Evolutionary conservation across 2,329 filamentous ascomycete species (phyloP).

Genomic region (Colletotrichum sp.): DNA sequence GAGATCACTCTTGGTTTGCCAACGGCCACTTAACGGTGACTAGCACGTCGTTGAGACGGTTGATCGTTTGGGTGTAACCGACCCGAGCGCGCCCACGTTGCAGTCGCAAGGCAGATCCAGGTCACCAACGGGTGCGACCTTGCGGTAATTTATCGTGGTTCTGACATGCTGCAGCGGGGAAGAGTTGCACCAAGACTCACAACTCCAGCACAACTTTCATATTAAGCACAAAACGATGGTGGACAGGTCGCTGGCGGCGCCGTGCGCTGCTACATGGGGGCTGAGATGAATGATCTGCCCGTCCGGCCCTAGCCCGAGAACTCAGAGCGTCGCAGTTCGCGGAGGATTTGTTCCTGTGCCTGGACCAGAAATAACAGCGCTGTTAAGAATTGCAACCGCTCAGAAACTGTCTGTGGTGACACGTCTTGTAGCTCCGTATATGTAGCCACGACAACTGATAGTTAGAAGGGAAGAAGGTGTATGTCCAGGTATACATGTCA

Average conservation of each 20-base stretch:
- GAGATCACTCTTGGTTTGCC: background rate
- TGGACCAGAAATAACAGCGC: background rate
- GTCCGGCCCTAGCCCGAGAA: slow-evolving; percentile 7
- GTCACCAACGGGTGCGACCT: background rate
- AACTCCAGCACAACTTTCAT: background rate
- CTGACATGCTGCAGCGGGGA: background rate
- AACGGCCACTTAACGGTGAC: background rate
- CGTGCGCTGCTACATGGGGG: background rate
- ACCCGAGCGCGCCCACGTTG: background rate
- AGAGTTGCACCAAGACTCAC: background rate
- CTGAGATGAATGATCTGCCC: background rate
- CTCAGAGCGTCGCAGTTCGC: slow-evolving; percentile 6
- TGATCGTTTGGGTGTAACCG: background rate
- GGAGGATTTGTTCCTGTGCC: background rate
- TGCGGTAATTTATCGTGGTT: background rate
- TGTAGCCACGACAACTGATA: background rate
- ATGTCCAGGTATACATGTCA: background rate
- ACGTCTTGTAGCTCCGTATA: background rate
- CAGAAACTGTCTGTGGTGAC: background rate
- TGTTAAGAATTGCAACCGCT: background rate
- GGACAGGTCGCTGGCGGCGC: background rate
- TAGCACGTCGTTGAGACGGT: background rate
- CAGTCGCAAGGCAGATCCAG: background rate
- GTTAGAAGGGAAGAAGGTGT: too few species aligned
- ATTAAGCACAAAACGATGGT: background rate